These are phyloP conservation scores for Sclerotiophoma versabilis DNA, from an alignment of 2,329 filamentous ascomycete genomes.

Conservation along the genomic window DNA sequence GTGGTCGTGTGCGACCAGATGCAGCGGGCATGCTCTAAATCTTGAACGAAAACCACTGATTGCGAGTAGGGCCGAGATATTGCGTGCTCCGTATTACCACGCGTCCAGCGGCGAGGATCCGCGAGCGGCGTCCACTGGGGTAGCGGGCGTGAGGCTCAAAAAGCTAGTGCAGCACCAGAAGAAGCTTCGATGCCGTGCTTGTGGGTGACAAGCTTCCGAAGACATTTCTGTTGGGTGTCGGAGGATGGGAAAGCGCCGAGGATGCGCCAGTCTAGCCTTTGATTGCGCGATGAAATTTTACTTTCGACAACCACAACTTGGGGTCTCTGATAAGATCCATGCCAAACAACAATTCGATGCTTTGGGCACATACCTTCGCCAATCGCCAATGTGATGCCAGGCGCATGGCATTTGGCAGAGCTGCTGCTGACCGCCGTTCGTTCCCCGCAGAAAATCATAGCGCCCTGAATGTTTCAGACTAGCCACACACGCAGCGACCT, in stretches of 20 bases:
- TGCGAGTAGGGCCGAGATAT: conserved; percentile 17
- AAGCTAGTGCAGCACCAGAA: conserved; percentile 12
- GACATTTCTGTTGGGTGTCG: conserved; percentile 18
- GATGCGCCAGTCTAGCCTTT: not conserved
- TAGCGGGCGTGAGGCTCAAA: conserved; percentile 12
- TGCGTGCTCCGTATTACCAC: conserved; percentile 13
- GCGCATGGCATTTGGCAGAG: no score
- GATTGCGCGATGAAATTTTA: conserved; percentile 10
- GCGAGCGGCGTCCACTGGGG: conserved; percentile 3
- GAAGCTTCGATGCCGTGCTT: conserved; percentile 19
- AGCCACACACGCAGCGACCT: no score
- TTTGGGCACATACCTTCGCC: no score
- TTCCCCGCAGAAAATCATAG: no score
- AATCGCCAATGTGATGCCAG: no score
- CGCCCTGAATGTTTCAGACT: no score
- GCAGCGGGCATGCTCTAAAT: conserved; percentile 5
- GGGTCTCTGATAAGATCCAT: no score
- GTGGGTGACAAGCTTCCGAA: conserved; percentile 19
- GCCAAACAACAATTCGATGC: no score
- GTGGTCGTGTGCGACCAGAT: conserved; percentile 1
- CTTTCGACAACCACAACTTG: no score
- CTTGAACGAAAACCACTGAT: not conserved
- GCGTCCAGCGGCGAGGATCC: not conserved
- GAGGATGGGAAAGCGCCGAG: conserved; percentile 11
- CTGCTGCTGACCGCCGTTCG: no score